Percentiles rank a stretch among this genome's conserved stretches.
These are phyloP conservation scores for Aeminium ludgeri DNA, from an alignment of 495 filamentous ascomycete species.

Conservation along the genomic window DNA sequence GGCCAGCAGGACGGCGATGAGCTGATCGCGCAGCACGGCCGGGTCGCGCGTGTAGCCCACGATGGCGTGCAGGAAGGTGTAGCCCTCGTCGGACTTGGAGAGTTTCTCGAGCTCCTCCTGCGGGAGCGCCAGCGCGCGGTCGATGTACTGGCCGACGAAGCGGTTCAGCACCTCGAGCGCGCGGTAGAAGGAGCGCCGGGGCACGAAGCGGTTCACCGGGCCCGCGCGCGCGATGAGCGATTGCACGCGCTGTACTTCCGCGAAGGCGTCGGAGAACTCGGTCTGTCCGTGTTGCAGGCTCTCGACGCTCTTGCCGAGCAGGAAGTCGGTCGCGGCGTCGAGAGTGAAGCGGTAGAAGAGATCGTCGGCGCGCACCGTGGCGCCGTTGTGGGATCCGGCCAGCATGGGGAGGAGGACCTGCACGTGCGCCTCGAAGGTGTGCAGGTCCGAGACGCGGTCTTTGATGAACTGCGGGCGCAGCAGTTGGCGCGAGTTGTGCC, in stretches of 20 bases:
- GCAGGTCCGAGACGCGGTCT: conserved; percentile 32
- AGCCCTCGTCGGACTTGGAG: conserved; percentile 25
- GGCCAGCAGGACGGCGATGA: conserved; percentile 24
- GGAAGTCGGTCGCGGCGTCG: conserved; percentile 42
- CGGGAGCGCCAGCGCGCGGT: conserved; percentile 31
- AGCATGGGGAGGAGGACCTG: conserved; percentile 28
- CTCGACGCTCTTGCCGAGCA: conserved; percentile 37
- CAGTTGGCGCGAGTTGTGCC: conserved; percentile 35
- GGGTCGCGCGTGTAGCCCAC: conserved; percentile 26
- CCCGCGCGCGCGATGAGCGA: conserved; percentile 24
- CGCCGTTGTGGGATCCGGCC: conserved; percentile 24
- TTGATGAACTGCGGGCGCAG: conserved; percentile 43
- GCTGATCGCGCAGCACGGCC: conserved; percentile 25
- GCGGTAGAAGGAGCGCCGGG: conserved; percentile 27
- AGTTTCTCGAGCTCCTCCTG: conserved; percentile 34
- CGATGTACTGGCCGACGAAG: conserved; percentile 38
- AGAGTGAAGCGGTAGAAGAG: conserved; percentile 37
- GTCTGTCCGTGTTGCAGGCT: conserved; percentile 34
- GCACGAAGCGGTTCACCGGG: conserved; percentile 29
- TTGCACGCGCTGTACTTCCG: conserved; percentile 35
- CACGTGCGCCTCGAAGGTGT: conserved; percentile 36
- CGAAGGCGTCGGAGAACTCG: conserved; percentile 37
- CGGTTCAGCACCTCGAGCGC: conserved; percentile 30
- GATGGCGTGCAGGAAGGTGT: conserved; percentile 29
- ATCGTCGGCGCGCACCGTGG: conserved; percentile 34